Percentiles rank a stretch among this genome's conserved stretches.
Evolutionary conservation across 2,329 filamentous ascomycete species (phyloP).

Genomic region (Sporothrix brasiliensis): DNA sequence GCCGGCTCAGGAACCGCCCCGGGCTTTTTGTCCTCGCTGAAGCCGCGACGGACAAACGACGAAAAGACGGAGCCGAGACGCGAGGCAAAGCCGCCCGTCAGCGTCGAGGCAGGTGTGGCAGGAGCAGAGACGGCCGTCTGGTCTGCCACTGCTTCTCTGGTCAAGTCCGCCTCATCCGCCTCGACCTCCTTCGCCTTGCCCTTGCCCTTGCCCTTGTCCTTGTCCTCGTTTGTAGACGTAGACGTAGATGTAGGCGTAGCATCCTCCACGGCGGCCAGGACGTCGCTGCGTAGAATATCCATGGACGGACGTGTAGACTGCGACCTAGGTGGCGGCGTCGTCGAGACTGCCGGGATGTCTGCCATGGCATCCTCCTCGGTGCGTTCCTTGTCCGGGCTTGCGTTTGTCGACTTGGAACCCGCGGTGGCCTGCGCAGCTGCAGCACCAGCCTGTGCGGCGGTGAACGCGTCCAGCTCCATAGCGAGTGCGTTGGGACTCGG

Average conservation of each 20-base stretch:
- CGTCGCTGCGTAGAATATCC: slow-evolving; percentile 24
- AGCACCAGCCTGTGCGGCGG: slow-evolving; percentile 13
- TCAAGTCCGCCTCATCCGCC: not conserved
- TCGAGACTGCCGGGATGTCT: not conserved
- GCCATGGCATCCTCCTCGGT: slow-evolving; percentile 12
- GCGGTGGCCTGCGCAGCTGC: not conserved
- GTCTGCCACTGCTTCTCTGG: not conserved
- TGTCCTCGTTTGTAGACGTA: not conserved
- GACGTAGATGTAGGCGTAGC: slow-evolving; percentile 9
- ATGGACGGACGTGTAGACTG: slow-evolving; percentile 21
- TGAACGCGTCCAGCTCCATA: slow-evolving; percentile 29
- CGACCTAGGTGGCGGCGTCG: not conserved
- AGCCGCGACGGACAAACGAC: slow-evolving; percentile 27
- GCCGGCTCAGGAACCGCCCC: not conserved
- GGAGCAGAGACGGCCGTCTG: not conserved
- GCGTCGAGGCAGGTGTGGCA: not conserved
- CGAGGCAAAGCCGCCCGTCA: slow-evolving; percentile 29
- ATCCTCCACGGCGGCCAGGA: slow-evolving; percentile 1
- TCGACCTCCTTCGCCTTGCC: slow-evolving; percentile 2
- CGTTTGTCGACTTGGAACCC: slow-evolving; percentile 4
- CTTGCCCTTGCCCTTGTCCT: not conserved
- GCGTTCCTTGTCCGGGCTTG: slow-evolving; percentile 22
- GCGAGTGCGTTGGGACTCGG: slow-evolving; percentile 33
- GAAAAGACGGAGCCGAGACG: slow-evolving; percentile 29
- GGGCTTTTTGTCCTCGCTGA: slow-evolving; percentile 26